Conservation (phyloP, 139 green algal species). For the Tetradesmus lagerheimii region DNA sequence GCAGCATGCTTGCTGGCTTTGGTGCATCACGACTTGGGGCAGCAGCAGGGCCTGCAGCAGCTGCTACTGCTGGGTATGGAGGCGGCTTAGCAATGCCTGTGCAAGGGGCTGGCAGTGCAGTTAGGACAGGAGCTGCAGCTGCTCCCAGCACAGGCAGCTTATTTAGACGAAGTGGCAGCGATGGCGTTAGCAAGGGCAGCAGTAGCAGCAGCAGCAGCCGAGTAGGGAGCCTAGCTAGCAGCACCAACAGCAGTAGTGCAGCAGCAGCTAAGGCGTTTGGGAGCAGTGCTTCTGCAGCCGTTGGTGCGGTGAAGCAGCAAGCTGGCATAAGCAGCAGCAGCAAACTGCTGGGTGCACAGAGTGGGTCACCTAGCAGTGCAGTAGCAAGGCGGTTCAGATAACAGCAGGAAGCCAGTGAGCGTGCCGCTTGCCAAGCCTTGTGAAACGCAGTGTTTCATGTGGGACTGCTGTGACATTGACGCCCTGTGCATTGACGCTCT, state of each 20-base stretch:
- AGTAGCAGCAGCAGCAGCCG: slow-evolving; percentile 1
- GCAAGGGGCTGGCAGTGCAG: neutral
- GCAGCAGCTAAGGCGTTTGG: neutral
- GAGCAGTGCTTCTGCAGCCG: neutral
- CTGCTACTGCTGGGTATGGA: neutral
- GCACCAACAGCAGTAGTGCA: neutral
- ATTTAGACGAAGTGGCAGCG: neutral
- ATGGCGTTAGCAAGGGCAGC: neutral
- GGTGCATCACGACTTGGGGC: neutral
- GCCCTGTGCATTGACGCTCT: too few relatives aligned
- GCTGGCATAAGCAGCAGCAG: neutral
- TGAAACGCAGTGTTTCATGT: too few relatives aligned
- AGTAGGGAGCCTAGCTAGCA: neutral
- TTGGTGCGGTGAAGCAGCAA: neutral
- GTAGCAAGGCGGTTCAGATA: neutral
- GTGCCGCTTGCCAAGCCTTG: too few relatives aligned
- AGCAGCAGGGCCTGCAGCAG: neutral
- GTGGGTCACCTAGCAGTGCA: neutral
- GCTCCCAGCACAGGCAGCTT: neutral
- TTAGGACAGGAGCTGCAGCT: neutral
- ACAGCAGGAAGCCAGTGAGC: too few relatives aligned
- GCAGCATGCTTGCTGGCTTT: neutral
- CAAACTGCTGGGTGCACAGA: neutral
- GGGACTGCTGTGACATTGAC: too few relatives aligned
- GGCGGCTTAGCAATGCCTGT: neutral